Percentiles rank a stretch among this genome's conserved stretches.
Conservation (phyloP, 768 basidiomycete species). For the Cyclocybe aegerita region DNA sequence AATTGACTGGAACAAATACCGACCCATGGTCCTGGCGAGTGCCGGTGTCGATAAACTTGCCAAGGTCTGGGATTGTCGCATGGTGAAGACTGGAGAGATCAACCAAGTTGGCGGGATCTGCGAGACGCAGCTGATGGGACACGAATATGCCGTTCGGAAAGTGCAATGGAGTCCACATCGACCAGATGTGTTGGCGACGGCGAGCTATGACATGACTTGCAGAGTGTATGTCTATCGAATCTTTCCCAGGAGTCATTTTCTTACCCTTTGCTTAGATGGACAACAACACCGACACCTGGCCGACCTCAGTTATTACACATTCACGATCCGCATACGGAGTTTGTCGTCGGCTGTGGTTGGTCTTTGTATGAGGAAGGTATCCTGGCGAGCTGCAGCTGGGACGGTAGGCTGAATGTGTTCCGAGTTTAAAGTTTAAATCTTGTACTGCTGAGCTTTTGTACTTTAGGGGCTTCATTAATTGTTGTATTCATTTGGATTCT, state of each 20-base stretch:
- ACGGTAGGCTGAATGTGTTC: slow-evolving; percentile 79
- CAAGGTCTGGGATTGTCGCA: slow-evolving; percentile 86
- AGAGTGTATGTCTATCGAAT: slow-evolving; percentile 63
- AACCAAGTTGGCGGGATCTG: slow-evolving; percentile 69
- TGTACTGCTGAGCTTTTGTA: slow-evolving; percentile 1
- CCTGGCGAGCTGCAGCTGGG: slow-evolving; percentile 92
- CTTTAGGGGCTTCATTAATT: slow-evolving; percentile 2
- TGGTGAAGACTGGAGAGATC: slow-evolving; percentile 60
- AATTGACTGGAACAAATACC: slow-evolving; percentile 93
- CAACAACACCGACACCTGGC: slow-evolving; percentile 52
- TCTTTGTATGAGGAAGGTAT: slow-evolving; percentile 88
- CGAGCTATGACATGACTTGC: slow-evolving; percentile 89
- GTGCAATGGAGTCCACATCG: slow-evolving; percentile 88
- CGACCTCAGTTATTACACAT: slow-evolving; percentile 61
- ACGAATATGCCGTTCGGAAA: slow-evolving; percentile 88
- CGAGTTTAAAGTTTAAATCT: slow-evolving; percentile 35
- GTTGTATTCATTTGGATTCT: background rate
- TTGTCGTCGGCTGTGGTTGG: slow-evolving; percentile 91
- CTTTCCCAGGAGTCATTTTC: slow-evolving; percentile 2
- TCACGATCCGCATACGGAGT: slow-evolving; percentile 91
- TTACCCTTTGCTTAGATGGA: slow-evolving; percentile 55
- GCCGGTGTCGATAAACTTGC: slow-evolving; percentile 76
- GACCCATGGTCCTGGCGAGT: slow-evolving; percentile 73
- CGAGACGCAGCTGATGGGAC: slow-evolving; percentile 71
- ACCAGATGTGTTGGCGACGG: slow-evolving; percentile 63